Base-by-base conservation (phyloP, 192 early-diverging fungal genomes). In the Anaeromyces robustus region DNA sequence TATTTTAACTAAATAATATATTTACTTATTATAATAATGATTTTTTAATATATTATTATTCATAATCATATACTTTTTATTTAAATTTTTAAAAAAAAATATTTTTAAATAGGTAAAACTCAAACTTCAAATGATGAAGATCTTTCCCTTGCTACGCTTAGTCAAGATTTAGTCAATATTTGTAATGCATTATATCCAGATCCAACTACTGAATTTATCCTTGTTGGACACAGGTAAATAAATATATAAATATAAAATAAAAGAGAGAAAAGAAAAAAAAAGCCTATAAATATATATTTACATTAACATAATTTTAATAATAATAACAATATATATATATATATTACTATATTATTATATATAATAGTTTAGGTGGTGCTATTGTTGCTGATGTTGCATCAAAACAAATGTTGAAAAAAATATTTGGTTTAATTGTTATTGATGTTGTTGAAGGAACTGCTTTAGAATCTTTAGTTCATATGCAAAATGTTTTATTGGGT, bases 371-470 rank as follows among this genome's bases (percentile, higher is more conserved):
- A 92, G 94, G 94, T 59, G 94, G 94, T 6, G 89, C 92, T 1
- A 92, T 95, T 26, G 89, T 92, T 18, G 87, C 90, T 12, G 88
- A 94, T 80, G 90, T 85, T 11, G 92, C 90, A 0, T 86, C 86
- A 29, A 86, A 87, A 30, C 81, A 82, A 59, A 79, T 84, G 82
- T 80, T 94, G 13, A 68, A 82, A 26, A 86, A 87, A 30, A 79
- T 94, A 0, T 78, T 87, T 16, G 93, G 94, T 2, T 84, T 95
- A 16, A 88, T 89, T 7, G 89, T 94, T 0, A 81, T 95, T 22
- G 94, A 95, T 83, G 92, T 95, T 37, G 93, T 94, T 34, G 94
- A 95, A 84, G 94, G 94, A 85, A 81, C 14, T 13, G 91, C 91
- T 13, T 83, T 90, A 79, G 90, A 92, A 79, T 86, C 91, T 43